Conservation (phyloP, 768 basidiomycete species). For the Tulasnella sp. region DNA sequence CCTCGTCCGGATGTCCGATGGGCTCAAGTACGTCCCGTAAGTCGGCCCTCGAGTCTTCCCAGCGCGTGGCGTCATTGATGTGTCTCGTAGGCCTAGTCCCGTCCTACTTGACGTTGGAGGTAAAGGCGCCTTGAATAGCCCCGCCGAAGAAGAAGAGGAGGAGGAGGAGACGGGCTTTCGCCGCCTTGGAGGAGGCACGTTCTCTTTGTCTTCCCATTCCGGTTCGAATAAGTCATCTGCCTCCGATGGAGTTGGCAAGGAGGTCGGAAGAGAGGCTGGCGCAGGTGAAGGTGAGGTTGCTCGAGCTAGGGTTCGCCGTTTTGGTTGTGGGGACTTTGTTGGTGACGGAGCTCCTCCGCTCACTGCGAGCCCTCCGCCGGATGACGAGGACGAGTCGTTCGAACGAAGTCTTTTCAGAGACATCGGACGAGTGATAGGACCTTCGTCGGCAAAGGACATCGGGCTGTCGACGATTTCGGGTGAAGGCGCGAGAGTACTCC, state of each 20-base stretch:
- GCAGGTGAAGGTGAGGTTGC: background rate
- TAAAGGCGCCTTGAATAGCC: background rate
- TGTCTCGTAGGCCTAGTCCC: background rate
- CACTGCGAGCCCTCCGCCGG: background rate
- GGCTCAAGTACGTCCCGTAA: background rate
- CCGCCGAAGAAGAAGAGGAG: background rate
- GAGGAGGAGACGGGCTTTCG: background rate
- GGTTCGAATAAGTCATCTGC: background rate
- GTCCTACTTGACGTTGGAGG: background rate
- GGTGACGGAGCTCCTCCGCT: background rate
- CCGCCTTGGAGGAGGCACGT: conserved; percentile 6
- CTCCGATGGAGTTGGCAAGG: background rate
- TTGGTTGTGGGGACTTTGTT: conserved; percentile 2
- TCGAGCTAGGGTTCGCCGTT: background rate
- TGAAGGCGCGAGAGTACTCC: conserved; percentile 1
- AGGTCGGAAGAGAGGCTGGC: background rate
- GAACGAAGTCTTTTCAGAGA: conserved; percentile 10
- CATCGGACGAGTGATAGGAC: background rate
- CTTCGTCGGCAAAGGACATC: background rate
- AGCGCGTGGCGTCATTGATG: background rate
- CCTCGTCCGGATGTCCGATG: background rate
- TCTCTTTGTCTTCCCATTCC: conserved; percentile 7
- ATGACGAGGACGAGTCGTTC: background rate
- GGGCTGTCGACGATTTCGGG: conserved; percentile 7
- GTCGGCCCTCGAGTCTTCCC: background rate